phyloP scores from a whole-genome alignment of 2,329 filamentous ascomycete species.

The Aspergillus arachidicola region DNA sequence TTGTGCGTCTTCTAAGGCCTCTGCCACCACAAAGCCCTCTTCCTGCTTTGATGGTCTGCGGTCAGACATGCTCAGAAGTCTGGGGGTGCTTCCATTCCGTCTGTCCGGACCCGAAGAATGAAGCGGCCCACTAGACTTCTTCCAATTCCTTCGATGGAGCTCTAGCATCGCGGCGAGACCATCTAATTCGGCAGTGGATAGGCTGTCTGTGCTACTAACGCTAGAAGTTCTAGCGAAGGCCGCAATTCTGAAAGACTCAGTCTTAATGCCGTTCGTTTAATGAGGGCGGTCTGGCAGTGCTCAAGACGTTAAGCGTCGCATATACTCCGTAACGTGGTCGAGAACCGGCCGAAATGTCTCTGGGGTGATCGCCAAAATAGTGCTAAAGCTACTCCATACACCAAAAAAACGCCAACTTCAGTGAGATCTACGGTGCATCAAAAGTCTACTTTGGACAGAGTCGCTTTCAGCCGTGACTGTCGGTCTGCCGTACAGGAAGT shows the following conservation, averaged over 20 bases:
- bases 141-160: slow-evolving; percentile 1
- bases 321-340: neutral
- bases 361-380: slow-evolving; percentile 21
- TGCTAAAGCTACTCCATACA: slow-evolving; percentile 13
- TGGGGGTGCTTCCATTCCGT: neutral
- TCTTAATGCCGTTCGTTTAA: neutral
- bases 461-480: slow-evolving; percentile 8
- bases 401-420: slow-evolving; percentile 12
- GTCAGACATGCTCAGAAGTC: neutral
- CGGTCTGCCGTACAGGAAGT: slow-evolving; percentile 12
- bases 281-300: neutral
- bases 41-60: slow-evolving; percentile 1
- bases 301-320: neutral
- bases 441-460: neutral
- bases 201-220: neutral
- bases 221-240: neutral
- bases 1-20: slow-evolving; percentile 12
- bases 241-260: neutral
- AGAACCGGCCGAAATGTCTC: neutral
- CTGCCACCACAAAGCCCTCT: slow-evolving; percentile 6
- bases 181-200: neutral
- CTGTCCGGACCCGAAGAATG: neutral
- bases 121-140: neutral
- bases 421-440: slow-evolving; percentile 2
- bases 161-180: neutral